Evolutionary conservation across 2,329 filamentous ascomycete genomes (phyloP).

Genomic region (Penicillium sp.): DNA sequence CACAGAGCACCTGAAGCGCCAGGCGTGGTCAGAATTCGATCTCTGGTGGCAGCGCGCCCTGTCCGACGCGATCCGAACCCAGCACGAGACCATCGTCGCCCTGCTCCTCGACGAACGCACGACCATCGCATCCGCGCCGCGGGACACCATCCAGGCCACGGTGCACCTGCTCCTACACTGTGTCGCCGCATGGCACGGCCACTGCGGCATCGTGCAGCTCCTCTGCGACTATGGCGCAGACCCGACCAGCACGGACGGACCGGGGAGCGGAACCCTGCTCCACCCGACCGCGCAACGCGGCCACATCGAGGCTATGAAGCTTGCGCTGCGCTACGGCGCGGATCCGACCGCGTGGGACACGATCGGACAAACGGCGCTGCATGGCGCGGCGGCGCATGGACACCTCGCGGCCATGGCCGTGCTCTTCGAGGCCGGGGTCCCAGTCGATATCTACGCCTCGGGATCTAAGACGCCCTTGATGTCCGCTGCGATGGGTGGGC

Average conservation of each 20-base stretch:
- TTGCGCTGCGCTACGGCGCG: background rate
- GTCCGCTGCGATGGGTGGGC: background rate
- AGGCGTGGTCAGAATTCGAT: background rate
- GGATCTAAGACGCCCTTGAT: background rate
- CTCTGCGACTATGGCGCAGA: background rate
- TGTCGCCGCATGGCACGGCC: background rate
- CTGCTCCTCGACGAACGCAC: background rate
- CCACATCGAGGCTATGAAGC: background rate
- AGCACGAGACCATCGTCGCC: background rate
- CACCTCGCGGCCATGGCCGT: background rate
- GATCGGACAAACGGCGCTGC: background rate
- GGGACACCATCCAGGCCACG: background rate
- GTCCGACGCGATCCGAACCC: background rate
- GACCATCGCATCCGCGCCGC: background rate
- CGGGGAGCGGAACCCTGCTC: background rate
- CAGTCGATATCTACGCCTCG: background rate
- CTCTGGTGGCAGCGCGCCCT: background rate
- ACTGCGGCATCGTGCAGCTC: background rate
- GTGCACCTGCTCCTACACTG: background rate
- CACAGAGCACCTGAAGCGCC: background rate
- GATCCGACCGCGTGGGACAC: background rate
- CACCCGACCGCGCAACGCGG: background rate
- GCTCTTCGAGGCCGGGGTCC: background rate
- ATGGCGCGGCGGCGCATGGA: background rate
- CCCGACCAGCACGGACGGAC: too few species aligned